These are phyloP conservation scores for Sonneratia alba DNA, from an alignment of 345 rosid species.

Conservation along the genomic window DNA sequence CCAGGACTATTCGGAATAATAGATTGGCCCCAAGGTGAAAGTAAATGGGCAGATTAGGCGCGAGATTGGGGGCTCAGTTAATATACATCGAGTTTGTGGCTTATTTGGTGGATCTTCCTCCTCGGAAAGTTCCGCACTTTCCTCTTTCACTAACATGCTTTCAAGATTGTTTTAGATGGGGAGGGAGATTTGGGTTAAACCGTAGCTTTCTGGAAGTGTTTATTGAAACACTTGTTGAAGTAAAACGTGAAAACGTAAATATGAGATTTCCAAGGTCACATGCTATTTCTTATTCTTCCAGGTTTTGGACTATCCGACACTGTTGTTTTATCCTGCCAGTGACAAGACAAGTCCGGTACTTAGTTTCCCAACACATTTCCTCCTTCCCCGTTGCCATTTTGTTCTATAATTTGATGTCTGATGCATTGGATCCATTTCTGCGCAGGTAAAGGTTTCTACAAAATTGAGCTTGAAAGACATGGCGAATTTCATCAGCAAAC, in stretches of 20 bases:
- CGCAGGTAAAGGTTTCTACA: conserved; percentile 49
- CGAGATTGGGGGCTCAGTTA: too few relatives aligned
- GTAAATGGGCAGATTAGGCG: too few relatives aligned
- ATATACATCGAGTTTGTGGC: too few relatives aligned
- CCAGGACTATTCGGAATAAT: too few relatives aligned
- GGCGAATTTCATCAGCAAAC: conserved; percentile 38
- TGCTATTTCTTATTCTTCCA: conserved; percentile 17
- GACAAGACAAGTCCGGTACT: conserved; percentile 63
- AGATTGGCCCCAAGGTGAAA: too few relatives aligned
- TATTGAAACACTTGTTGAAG: too few relatives aligned
- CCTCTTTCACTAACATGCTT: background rate
- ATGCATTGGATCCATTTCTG: conserved; percentile 3
- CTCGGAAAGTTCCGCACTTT: too few relatives aligned
- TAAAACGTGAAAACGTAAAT: too few relatives aligned
- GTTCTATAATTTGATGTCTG: conserved; percentile 7
- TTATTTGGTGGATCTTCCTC: too few relatives aligned
- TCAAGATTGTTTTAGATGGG: background rate
- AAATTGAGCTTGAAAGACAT: conserved; percentile 49
- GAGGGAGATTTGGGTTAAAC: background rate
- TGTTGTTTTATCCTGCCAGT: conserved; percentile 47
- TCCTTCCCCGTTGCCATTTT: background rate
- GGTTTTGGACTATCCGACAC: conserved; percentile 60
- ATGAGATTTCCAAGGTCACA: too few relatives aligned
- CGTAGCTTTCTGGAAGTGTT: too few relatives aligned
- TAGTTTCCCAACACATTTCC: background rate